These are phyloP conservation scores for Candida nemodendra DNA, from an alignment of 805 yeast genomes.

Conservation along the genomic window DNA sequence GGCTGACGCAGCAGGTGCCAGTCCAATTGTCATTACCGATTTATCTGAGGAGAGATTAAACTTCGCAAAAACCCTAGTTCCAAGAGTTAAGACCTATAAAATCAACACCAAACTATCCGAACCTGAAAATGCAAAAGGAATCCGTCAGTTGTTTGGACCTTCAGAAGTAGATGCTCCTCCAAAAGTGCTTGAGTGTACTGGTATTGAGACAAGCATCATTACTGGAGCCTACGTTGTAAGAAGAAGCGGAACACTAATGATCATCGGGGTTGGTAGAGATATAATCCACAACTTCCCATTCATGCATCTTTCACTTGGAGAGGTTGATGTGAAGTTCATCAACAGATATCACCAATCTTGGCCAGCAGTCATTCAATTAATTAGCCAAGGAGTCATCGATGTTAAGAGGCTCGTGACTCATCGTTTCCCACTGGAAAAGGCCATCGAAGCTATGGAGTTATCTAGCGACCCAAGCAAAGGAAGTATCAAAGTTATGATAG, in stretches of 20 bases:
- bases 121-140: constrained; percentile 39
- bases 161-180: constrained; percentile 39
- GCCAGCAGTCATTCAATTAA: constrained; percentile 50
- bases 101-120: constrained; percentile 32
- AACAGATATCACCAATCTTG: constrained; percentile 54
- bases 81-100: constrained; percentile 44
- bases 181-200: constrained; percentile 51
- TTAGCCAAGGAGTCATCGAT: constrained; percentile 41
- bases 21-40: constrained; percentile 50
- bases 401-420: constrained; percentile 47
- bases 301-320: constrained; percentile 52
- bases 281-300: constrained; percentile 46
- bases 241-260: constrained; percentile 44
- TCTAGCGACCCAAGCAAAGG: constrained; percentile 40
- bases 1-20: constrained; percentile 51
- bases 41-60: constrained; percentile 41
- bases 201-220: constrained; percentile 46
- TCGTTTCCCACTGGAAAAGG: constrained; percentile 43
- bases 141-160: constrained; percentile 34
- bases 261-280: constrained; percentile 51
- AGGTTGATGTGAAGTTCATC: constrained; percentile 47
- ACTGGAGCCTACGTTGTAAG: constrained; percentile 44
- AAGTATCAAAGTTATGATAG: constrained; percentile 45
- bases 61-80: constrained; percentile 44
- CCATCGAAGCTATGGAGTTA: constrained; percentile 42